Percentiles rank a stretch among this genome's conserved stretches.
Conservation (phyloP, 768 basidiomycete genomes). For the Saitozyma sp. region DNA sequence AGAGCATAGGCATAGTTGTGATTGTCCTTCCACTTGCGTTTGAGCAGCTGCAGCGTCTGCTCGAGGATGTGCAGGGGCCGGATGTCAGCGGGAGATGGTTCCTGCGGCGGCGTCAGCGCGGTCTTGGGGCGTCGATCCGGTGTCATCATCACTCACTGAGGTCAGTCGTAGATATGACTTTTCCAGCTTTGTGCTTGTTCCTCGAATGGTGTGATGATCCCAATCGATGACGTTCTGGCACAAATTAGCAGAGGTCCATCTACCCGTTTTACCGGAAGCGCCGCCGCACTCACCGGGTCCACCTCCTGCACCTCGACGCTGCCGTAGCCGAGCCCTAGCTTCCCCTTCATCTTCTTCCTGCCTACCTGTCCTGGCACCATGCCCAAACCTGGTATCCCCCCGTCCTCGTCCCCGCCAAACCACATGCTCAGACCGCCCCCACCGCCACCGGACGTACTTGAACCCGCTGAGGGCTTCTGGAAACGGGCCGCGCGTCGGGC, state of each 20-base stretch:
- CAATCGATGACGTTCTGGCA: slow-evolving; percentile 89
- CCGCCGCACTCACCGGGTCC: slow-evolving; percentile 46
- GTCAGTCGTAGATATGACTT: slow-evolving; percentile 95
- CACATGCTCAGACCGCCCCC: slow-evolving; percentile 3
- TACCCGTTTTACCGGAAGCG: slow-evolving; percentile 10
- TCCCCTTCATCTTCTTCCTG: slow-evolving; percentile 42
- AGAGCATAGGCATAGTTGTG: slow-evolving; percentile 74
- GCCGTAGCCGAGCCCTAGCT: slow-evolving; percentile 38
- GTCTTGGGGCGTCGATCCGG: background rate
- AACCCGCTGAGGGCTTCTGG: slow-evolving; percentile 57
- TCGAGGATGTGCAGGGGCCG: slow-evolving; percentile 81
- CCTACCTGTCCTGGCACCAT: slow-evolving; percentile 34
- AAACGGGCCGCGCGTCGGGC: slow-evolving; percentile 76
- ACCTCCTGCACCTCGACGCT: slow-evolving; percentile 47
- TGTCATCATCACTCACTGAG: slow-evolving; percentile 59
- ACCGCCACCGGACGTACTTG: slow-evolving; percentile 52
- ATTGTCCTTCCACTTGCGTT: slow-evolving; percentile 81
- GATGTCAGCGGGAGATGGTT: slow-evolving; percentile 91
- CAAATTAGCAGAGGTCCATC: background rate
- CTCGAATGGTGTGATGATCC: slow-evolving; percentile 94
- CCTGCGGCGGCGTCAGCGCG: slow-evolving; percentile 57
- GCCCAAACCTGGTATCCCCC: slow-evolving; percentile 17
- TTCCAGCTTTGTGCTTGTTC: slow-evolving; percentile 82
- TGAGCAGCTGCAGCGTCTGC: slow-evolving; percentile 80
- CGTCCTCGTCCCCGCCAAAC: slow-evolving; percentile 28